Evolutionary conservation across 2,329 filamentous ascomycete genomes (phyloP).

Genomic region (Xylaria hypoxylon): DNA sequence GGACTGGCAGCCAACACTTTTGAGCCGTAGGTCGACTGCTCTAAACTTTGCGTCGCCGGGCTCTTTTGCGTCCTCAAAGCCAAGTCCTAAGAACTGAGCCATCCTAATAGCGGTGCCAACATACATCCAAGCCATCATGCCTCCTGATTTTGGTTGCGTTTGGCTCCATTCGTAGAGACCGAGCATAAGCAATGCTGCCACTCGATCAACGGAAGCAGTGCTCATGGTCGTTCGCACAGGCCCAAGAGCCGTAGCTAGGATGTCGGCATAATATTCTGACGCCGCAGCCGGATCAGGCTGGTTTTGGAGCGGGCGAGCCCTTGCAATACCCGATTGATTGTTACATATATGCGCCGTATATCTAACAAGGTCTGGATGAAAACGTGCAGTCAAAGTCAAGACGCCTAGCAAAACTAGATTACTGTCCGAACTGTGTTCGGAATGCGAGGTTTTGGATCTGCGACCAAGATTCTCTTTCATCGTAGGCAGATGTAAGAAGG

Average conservation of each 20-base stretch:
- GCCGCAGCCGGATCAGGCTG: conserved; percentile 65
- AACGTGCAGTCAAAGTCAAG: conserved; percentile 75
- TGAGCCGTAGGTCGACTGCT: conserved; percentile 38
- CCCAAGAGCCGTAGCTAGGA: conserved; percentile 64
- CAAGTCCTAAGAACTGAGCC: conserved; percentile 70
- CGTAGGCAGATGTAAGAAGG: conserved; percentile 75
- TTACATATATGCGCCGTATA: conserved; percentile 59
- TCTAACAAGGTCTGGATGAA: conserved; percentile 70
- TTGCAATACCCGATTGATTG: conserved; percentile 51
- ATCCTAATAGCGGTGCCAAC: conserved; percentile 73
- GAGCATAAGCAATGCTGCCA: conserved; percentile 77
- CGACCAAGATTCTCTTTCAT: conserved; percentile 66
- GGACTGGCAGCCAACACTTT: conserved; percentile 42
- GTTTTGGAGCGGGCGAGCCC: conserved; percentile 51
- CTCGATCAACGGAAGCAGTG: conserved; percentile 69
- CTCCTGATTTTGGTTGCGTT: conserved; percentile 60
- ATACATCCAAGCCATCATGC: conserved; percentile 73
- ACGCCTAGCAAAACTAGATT: conserved; percentile 73
- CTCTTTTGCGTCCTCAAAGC: conserved; percentile 61
- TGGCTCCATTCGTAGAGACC: conserved; percentile 79
- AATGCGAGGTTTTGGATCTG: conserved; percentile 54
- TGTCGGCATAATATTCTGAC: conserved; percentile 73
- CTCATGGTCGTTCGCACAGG: conserved; percentile 61
- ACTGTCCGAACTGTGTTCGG: conserved; percentile 59
- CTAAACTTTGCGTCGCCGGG: conserved; percentile 47